phyloP scores from a whole-genome alignment of 257 asterid species.

The Penstemon newberryi region DNA sequence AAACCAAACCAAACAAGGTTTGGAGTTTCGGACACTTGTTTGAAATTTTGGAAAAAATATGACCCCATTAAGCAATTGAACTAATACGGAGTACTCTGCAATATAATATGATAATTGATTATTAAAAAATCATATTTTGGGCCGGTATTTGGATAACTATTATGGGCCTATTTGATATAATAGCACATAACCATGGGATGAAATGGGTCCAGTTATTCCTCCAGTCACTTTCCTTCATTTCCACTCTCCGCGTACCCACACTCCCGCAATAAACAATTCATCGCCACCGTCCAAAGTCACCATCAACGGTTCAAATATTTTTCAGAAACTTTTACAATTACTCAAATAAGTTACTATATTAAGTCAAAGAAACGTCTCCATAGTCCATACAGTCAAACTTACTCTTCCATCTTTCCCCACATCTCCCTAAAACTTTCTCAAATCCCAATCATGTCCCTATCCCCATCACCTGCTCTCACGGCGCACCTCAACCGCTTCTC shows the following conservation, averaged over 20 bases:
- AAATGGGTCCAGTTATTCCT: neutral
- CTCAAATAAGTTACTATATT: neutral
- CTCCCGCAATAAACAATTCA: conserved; percentile 10
- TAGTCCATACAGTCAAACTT: neutral
- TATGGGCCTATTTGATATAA: neutral
- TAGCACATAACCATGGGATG: neutral
- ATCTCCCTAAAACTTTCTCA: conserved; percentile 3
- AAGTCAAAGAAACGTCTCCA: neutral
- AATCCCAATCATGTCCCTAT: conserved; percentile 29
- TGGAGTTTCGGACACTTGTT: too few relatives aligned
- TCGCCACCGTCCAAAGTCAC: neutral
- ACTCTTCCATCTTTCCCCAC: neutral
- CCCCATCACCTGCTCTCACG: conserved; percentile 26
- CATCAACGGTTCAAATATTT: conserved; percentile 24
- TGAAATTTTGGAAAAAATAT: too few relatives aligned
- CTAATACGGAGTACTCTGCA: too few relatives aligned
- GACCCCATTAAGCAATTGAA: too few relatives aligned
- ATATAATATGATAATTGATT: too few relatives aligned
- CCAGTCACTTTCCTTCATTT: conserved; percentile 21
- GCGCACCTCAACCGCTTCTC: conserved; percentile 36
- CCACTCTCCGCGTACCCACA: conserved; percentile 25
- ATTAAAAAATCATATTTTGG: too few relatives aligned
- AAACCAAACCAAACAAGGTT: too few relatives aligned
- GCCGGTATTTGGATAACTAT: neutral
- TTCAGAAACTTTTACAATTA: neutral